Evolutionary conservation across 2,329 filamentous ascomycete genomes (phyloP).

Genomic region (Fusarium sp.): DNA sequence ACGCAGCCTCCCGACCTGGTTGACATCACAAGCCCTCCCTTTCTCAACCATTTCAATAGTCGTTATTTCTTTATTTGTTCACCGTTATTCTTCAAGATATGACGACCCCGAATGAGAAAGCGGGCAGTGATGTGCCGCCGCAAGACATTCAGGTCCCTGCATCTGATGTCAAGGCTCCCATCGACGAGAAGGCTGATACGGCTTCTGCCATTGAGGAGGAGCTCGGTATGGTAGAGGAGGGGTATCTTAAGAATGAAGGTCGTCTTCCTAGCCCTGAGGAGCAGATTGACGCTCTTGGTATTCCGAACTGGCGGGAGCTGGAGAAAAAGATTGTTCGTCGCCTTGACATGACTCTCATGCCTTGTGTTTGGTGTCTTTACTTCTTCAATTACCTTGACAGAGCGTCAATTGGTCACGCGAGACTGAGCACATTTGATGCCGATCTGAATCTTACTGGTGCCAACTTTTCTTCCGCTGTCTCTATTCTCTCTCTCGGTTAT

Average conservation of each 20-base stretch:
- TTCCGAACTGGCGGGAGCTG: slow-evolving; percentile 15
- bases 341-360: slow-evolving; percentile 22
- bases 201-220: slow-evolving; percentile 9
- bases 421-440: neutral
- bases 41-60: neutral
- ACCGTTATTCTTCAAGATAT: neutral
- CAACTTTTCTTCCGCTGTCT: slow-evolving; percentile 19
- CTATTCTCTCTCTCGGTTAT: slow-evolving; percentile 23
- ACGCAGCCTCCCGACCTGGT: neutral
- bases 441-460: slow-evolving; percentile 1
- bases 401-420: slow-evolving; percentile 10
- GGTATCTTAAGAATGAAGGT: slow-evolving; percentile 3
- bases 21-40: neutral
- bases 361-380: slow-evolving; percentile 22
- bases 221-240: slow-evolving; percentile 6
- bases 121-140: neutral
- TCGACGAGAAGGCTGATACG: neutral
- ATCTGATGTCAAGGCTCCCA: neutral
- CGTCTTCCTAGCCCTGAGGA: slow-evolving; percentile 14
- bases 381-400: slow-evolving; percentile 28
- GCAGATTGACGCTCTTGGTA: slow-evolving; percentile 14
- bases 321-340: slow-evolving; percentile 22
- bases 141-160: neutral
- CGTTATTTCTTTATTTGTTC: neutral
- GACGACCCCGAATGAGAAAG: neutral